These are phyloP conservation scores for Sugiyamaella paludigena DNA, from an alignment of 1,139 yeast genomes.

Conservation along the genomic window DNA sequence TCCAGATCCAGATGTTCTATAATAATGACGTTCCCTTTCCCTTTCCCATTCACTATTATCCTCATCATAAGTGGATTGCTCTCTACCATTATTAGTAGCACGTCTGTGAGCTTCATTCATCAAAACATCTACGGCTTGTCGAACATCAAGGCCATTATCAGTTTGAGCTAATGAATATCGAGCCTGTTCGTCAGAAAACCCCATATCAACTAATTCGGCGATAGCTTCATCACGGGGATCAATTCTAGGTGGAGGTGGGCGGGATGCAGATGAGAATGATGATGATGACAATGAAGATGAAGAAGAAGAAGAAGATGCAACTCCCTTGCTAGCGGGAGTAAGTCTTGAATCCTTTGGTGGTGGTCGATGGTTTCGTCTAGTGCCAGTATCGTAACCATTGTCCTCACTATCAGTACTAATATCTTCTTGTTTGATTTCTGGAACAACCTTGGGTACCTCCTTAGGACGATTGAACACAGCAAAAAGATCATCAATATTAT, in stretches of 20 bases:
- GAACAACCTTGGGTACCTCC: slow-evolving; percentile 24
- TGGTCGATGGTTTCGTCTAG: not conserved
- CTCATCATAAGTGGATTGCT: not conserved
- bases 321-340: no score
- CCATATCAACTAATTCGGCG: slow-evolving; percentile 77
- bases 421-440: not conserved
- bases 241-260: slow-evolving; percentile 1
- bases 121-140: slow-evolving; percentile 64
- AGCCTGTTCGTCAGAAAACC: slow-evolving; percentile 64
- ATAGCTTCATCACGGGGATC: slow-evolving; percentile 51
- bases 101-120: slow-evolving; percentile 56
- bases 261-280: no score
- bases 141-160: slow-evolving; percentile 56
- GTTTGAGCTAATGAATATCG: slow-evolving; percentile 56
- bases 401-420: not conserved
- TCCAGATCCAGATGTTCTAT: not conserved
- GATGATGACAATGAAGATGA: no score
- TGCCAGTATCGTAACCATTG: not conserved
- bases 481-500: slow-evolving; percentile 33
- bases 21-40: slow-evolving; percentile 1
- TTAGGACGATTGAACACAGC: slow-evolving; percentile 35
- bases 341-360: no score
- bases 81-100: slow-evolving; percentile 26
- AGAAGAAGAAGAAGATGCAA: no score
- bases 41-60: no score